Conservation (phyloP, 2,329 filamentous ascomycete species). For the Pseudocercospora musae region DNA sequence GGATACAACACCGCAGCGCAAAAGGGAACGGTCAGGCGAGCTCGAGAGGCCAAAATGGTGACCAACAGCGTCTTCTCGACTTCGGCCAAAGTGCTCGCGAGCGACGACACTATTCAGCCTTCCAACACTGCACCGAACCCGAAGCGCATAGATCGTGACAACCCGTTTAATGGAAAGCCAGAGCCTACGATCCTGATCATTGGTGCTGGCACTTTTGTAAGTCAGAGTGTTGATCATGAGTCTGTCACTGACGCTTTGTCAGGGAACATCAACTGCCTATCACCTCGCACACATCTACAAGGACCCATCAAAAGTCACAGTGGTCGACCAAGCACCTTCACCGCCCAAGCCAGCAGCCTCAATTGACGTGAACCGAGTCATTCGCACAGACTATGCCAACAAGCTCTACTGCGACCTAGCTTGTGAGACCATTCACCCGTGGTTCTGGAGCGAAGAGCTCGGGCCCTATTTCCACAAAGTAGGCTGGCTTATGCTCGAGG, state of each 20-base stretch:
- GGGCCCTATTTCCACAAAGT: slow-evolving; percentile 55
- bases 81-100: background rate
- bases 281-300: slow-evolving; percentile 46
- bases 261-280: slow-evolving; percentile 24
- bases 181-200: slow-evolving; percentile 26
- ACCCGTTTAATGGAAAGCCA: slow-evolving; percentile 14
- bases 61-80: background rate
- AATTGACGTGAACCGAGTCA: slow-evolving; percentile 34
- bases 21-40: background rate
- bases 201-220: slow-evolving; percentile 26
- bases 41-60: background rate
- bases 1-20: background rate
- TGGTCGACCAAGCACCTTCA: slow-evolving; percentile 57
- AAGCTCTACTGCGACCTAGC: slow-evolving; percentile 34
- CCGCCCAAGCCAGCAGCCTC: slow-evolving; percentile 44
- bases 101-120: slow-evolving; percentile 8
- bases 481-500: slow-evolving; percentile 57
- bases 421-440: slow-evolving; percentile 40
- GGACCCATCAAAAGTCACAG: slow-evolving; percentile 48
- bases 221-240: background rate
- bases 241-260: background rate
- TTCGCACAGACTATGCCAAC: slow-evolving; percentile 33
- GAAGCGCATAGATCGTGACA: slow-evolving; percentile 17
- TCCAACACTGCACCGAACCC: slow-evolving; percentile 10
- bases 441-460: slow-evolving; percentile 33